Conservation (phyloP, 371 early-diverging fungal species). For the Entomophthora muscae region DNA sequence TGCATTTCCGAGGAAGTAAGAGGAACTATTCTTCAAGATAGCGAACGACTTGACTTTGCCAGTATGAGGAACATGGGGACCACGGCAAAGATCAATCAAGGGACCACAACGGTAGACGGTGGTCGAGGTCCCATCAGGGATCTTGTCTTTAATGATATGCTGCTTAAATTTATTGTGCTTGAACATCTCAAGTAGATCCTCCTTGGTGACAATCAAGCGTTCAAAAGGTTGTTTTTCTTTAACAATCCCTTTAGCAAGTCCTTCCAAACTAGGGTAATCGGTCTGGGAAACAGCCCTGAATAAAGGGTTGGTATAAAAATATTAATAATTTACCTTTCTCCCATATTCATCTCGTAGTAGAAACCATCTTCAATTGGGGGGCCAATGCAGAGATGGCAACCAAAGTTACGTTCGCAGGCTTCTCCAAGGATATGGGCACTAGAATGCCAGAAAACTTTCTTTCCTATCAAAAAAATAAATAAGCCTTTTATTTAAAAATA, state of each 20-base stretch:
- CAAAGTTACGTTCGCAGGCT: slow-evolving; percentile 92
- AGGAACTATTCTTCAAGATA: slow-evolving; percentile 91
- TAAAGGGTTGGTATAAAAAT: neutral
- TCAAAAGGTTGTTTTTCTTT: slow-evolving; percentile 95
- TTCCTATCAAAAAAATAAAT: slow-evolving; percentile 19
- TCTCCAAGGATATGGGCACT: slow-evolving; percentile 98
- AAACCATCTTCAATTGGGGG: slow-evolving; percentile 98
- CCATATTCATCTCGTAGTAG: slow-evolving; percentile 94
- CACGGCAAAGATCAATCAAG: slow-evolving; percentile 96
- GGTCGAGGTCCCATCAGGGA: slow-evolving; percentile 87
- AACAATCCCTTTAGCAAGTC: slow-evolving; percentile 64
- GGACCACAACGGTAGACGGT: slow-evolving; percentile 98
- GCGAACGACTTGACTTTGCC: slow-evolving; percentile 88
- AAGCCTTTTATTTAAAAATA: neutral
- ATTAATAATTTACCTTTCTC: slow-evolving; percentile 27
- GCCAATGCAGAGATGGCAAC: slow-evolving; percentile 93
- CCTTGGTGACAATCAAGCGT: slow-evolving; percentile 78
- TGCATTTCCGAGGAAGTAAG: slow-evolving; percentile 97
- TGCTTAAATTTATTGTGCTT: slow-evolving; percentile 92
- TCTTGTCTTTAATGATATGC: slow-evolving; percentile 79
- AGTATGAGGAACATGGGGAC: slow-evolving; percentile 96
- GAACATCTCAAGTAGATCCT: slow-evolving; percentile 92
- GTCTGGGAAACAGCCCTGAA: slow-evolving; percentile 47
- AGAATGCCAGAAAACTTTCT: slow-evolving; percentile 99
- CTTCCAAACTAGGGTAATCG: slow-evolving; percentile 80